A percentile compares a stretch with the other conserved stretches of the same genome.
These are phyloP conservation scores for Colletotrichum sp. DNA, from an alignment of 2,329 filamentous ascomycete genomes.

Conservation along the genomic window DNA sequence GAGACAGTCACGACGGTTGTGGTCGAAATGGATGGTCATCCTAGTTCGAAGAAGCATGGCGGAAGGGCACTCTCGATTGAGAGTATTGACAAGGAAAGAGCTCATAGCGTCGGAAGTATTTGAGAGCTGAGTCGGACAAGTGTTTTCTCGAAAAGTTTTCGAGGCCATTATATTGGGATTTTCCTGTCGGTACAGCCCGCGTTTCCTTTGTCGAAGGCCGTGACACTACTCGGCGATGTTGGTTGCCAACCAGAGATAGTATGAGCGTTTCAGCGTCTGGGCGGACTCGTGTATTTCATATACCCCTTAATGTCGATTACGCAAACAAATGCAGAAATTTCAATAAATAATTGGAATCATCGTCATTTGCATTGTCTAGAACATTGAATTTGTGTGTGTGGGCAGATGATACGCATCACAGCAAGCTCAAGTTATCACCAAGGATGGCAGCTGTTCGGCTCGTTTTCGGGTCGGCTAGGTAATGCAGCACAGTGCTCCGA, in stretches of 20 bases:
- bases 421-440: not conserved
- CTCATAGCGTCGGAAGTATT: constrained; percentile 7
- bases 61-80: not conserved
- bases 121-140: not conserved
- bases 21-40: constrained; percentile 32
- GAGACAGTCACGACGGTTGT: constrained; percentile 48
- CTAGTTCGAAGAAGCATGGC: not conserved
- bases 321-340: not conserved
- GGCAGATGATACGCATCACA: not conserved
- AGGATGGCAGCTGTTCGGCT: not conserved
- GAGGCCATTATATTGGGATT: not conserved
- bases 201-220: not conserved
- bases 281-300: constrained; percentile 3
- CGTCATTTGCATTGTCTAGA: fast-evolving
- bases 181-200: not conserved
- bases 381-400: not conserved
- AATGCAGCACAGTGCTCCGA: not conserved
- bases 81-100: constrained; percentile 2
- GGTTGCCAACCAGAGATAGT: not conserved
- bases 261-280: not conserved
- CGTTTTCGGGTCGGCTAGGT: not conserved
- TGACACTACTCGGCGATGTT: not conserved
- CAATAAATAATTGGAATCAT: fast-evolving
- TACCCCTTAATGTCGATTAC: not conserved
- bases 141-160: fast-evolving